phyloP scores from a whole-genome alignment of 1,284 basidiomycete genomes.

The Puccinia coronata region DNA sequence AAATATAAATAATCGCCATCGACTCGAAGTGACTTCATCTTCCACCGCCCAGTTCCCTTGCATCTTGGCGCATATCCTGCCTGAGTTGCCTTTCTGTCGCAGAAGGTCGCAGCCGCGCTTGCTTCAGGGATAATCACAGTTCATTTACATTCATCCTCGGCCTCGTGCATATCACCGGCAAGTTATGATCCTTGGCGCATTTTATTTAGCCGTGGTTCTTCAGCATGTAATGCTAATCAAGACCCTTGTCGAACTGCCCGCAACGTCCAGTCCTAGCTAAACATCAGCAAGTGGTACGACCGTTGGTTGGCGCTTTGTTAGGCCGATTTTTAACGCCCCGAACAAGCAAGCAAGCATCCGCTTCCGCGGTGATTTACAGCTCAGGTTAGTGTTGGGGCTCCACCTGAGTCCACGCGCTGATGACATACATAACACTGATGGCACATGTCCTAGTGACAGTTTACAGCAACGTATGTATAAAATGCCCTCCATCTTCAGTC shows the following conservation, averaged over 20 bases:
- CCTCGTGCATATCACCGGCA: neutral
- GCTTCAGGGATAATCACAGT: neutral
- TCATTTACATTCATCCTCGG: neutral
- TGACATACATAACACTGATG: neutral
- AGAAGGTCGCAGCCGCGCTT: neutral
- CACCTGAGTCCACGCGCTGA: neutral
- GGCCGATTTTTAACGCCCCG: neutral
- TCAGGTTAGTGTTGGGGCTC: constrained; percentile 14
- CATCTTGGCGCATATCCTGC: neutral
- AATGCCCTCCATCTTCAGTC: constrained; percentile 24
- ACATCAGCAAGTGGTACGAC: constrained; percentile 1
- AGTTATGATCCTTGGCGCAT: neutral
- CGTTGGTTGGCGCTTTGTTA: constrained; percentile 14
- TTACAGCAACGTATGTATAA: constrained; percentile 21
- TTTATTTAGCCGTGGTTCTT: neutral
- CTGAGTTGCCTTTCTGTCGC: neutral
- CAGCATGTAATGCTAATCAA: neutral
- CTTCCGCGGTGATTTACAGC: constrained; percentile 19
- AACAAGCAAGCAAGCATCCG: neutral
- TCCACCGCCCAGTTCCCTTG: neutral
- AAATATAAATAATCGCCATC: neutral
- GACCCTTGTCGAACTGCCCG: neutral
- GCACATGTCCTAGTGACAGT: neutral
- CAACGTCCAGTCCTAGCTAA: neutral
- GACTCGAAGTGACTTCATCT: neutral